Conservation (phyloP, 1,284 basidiomycete genomes). For the Agaricales sp. region DNA sequence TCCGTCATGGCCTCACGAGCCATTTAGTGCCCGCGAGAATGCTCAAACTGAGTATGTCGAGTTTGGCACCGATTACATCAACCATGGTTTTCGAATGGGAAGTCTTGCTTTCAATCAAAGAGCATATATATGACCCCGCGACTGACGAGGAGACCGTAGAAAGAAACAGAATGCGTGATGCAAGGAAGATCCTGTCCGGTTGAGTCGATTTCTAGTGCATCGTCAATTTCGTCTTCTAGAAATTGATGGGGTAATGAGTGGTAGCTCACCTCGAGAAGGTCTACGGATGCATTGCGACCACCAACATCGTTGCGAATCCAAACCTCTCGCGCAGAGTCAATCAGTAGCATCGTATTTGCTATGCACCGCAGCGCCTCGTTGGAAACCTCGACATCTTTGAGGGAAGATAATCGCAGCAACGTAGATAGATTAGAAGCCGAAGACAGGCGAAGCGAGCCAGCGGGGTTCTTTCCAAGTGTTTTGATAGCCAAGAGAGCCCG, state of each 20-base stretch:
- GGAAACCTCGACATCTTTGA: conserved; percentile 40
- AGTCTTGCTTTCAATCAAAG: conserved; percentile 47
- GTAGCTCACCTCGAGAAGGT: conserved; percentile 48
- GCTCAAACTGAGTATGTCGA: conserved; percentile 36
- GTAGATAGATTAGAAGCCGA: conserved; percentile 39
- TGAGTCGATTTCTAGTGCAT: conserved; percentile 43
- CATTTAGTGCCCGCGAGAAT: conserved; percentile 43
- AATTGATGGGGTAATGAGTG: conserved; percentile 1
- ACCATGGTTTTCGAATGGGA: conserved; percentile 41
- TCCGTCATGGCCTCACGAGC: conserved; percentile 65
- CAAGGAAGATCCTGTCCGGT: conserved; percentile 60
- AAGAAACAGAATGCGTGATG: conserved; percentile 68
- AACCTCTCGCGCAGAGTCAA: conserved; percentile 47
- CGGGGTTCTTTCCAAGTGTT: conserved; percentile 60
- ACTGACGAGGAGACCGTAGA: conserved; percentile 40
- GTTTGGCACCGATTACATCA: conserved; percentile 48
- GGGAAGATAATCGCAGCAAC: conserved; percentile 37
- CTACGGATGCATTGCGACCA: conserved; percentile 30
- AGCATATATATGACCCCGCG: conserved; percentile 33
- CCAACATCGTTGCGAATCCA: conserved; percentile 12
- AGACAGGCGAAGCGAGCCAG: conserved; percentile 58
- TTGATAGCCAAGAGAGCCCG: conserved; percentile 66
- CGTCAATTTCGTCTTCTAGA: conserved; percentile 1
- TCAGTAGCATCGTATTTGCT: conserved; percentile 65
- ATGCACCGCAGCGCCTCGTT: conserved; percentile 65